phyloP scores from a whole-genome alignment of 495 filamentous ascomycete species.

The Apiosordaria backusii region DNA sequence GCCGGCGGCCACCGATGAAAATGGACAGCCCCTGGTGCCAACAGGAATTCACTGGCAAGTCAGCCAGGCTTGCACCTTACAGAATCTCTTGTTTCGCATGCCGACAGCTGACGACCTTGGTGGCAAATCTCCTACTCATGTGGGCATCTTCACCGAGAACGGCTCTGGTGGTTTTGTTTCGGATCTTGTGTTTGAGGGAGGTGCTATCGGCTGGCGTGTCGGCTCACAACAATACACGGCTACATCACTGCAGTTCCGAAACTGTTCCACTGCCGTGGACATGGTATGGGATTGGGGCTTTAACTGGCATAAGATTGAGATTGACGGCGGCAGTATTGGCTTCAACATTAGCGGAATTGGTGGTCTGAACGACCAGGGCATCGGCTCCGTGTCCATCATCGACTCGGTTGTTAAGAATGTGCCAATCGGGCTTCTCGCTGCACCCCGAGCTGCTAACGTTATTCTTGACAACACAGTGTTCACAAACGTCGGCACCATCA shows the following conservation, averaged over 20 bases:
- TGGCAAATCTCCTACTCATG: constrained; percentile 12
- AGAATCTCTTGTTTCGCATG: constrained; percentile 56
- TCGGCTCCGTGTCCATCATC: constrained; percentile 67
- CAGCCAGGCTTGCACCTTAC: constrained; percentile 77
- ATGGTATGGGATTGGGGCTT: constrained; percentile 75
- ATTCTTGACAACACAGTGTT: constrained; percentile 47
- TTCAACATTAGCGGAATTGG: constrained; percentile 38
- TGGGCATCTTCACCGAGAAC: constrained; percentile 91
- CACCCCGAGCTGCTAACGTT: constrained; percentile 45
- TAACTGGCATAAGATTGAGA: constrained; percentile 37
- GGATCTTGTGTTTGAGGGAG: constrained; percentile 75
- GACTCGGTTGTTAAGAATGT: constrained; percentile 64
- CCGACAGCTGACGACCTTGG: neutral
- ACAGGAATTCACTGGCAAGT: constrained; percentile 93
- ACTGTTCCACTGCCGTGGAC: constrained; percentile 72
- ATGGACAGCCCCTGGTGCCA: constrained; percentile 26
- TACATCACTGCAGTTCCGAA: constrained; percentile 60
- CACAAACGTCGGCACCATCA: constrained; percentile 22
- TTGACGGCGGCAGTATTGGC: constrained; percentile 19
- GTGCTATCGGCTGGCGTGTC: constrained; percentile 66
- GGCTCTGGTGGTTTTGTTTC: constrained; percentile 77
- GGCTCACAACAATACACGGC: constrained; percentile 56
- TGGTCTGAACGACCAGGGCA: constrained; percentile 49
- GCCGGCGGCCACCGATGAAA: constrained; percentile 39
- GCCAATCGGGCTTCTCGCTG: constrained; percentile 59